These are phyloP conservation scores for Ophiocordyceps australis DNA, from an alignment of 2,329 filamentous ascomycete genomes.

Conservation along the genomic window DNA sequence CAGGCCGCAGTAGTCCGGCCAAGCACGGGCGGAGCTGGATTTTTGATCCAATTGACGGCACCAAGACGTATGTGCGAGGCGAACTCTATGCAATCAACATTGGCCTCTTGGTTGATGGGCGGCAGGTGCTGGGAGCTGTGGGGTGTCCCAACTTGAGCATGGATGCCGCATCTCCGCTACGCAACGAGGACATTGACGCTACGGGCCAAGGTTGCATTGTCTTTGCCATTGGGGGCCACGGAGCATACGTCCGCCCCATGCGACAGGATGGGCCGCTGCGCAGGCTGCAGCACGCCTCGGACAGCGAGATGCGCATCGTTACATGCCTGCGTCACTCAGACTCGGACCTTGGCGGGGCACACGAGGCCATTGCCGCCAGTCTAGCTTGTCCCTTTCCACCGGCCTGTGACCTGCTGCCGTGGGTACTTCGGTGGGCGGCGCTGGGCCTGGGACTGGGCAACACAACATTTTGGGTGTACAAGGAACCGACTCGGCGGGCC, in stretches of 20 bases:
- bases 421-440: conserved; percentile 36
- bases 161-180: conserved; percentile 17
- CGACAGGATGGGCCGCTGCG: conserved; percentile 8
- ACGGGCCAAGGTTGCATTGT: conserved; percentile 26
- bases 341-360: conserved; percentile 27
- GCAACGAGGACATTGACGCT: conserved; percentile 24
- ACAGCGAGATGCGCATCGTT: conserved; percentile 19
- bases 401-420: conserved; percentile 33
- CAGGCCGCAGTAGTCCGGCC: conserved; percentile 20
- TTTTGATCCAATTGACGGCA: conserved; percentile 43
- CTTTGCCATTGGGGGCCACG: conserved; percentile 28
- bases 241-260: conserved; percentile 27
- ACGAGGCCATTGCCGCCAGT: conserved; percentile 21
- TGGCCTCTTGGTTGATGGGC: conserved; percentile 28
- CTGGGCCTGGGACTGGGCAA: conserved; percentile 34
- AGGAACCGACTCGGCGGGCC: conserved; percentile 22
- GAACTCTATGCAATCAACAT: conserved; percentile 40
- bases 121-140: conserved; percentile 30
- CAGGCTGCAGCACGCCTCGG: conserved; percentile 13
- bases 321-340: conserved; percentile 26
- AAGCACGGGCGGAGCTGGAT: conserved; percentile 27
- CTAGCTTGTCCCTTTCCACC: conserved; percentile 24
- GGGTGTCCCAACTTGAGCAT: conserved; percentile 26
- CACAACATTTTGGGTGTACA: conserved; percentile 38
- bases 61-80: conserved; percentile 33